A percentile compares a stretch with the other conserved stretches of the same genome.
These are phyloP conservation scores for Penicillium capsulatum DNA, from an alignment of 2,329 filamentous ascomycete species.

Conservation along the genomic window DNA sequence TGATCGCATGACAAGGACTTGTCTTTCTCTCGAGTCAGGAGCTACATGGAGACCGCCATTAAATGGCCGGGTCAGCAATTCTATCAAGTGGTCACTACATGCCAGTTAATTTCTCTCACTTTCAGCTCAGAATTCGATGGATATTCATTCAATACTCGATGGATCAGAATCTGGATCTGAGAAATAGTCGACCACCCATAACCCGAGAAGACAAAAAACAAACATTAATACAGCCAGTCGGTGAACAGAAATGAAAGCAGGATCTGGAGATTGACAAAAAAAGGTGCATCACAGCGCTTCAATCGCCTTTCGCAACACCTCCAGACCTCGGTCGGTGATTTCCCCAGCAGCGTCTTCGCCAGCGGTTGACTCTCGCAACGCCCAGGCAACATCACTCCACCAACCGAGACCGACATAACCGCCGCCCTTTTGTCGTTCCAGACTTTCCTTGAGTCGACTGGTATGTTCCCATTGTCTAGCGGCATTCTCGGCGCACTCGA, in stretches of 20 bases:
- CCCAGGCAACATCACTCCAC: constrained; percentile 78
- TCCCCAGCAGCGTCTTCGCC: constrained; percentile 31
- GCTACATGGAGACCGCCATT: too few species aligned
- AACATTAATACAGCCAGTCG: not conserved
- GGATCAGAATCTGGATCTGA: too few species aligned
- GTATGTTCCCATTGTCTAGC: constrained; percentile 95
- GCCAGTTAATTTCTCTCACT: too few species aligned
- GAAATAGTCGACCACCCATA: too few species aligned
- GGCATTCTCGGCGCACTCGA: constrained; percentile 81
- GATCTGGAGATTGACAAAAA: not conserved
- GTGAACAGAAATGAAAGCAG: not conserved
- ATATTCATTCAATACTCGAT: too few species aligned
- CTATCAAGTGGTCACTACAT: too few species aligned
- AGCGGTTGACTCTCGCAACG: constrained; percentile 56
- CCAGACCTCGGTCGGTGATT: constrained; percentile 50
- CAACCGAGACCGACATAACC: constrained; percentile 80
- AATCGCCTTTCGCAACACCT: constrained; percentile 56
- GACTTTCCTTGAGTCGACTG: constrained; percentile 77
- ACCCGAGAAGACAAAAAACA: constrained; percentile 6
- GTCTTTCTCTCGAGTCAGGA: too few species aligned
- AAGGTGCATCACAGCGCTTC: constrained; percentile 49
- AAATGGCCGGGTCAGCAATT: too few species aligned
- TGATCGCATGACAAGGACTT: too few species aligned
- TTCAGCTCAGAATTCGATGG: too few species aligned
- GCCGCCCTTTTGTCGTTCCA: constrained; percentile 73